Base-by-base conservation (phyloP, 768 basidiomycete genomes). In the Panaeolus cyanescens region DNA sequence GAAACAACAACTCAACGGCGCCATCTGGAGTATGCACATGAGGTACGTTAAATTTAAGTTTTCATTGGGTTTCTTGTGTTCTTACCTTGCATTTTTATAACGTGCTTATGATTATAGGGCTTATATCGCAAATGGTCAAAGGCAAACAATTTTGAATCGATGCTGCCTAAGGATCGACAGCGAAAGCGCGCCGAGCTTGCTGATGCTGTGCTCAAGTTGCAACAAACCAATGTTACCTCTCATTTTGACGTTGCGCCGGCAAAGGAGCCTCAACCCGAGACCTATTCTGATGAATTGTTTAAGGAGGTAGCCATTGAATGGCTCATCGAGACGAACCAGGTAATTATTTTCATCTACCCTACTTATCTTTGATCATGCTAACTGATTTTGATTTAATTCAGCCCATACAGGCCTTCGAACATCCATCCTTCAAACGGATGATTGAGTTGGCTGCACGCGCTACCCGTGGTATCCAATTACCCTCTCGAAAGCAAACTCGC, bases 161-260 rank as follows among this genome's bases (percentile, higher is more conserved):
- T 67, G 66, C 64, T 69, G 31, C 62, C 65, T 1, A 55, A 62
- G 15, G 66, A 69, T 50, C 54, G 15, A 22, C 39, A n/a, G 54
- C 17, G 30, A 25, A 30, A 55, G 7, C 55, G 13, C 59, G 53
- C 20, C 39, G 54, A 19, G 42, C 9, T 20, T 4, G 17, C 20
- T 1, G 36, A 57, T 1, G 17, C 19, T 34, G 13, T 13, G 12
- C 58, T 60, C 6, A 20, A 40, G n/a, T 6, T 19, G 7, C 28
- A 32, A 4, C 67, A 68, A 45, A 60, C 62, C 0, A 19, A 55
- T 3, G 58, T 68, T 8, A 54, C 55, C 28, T 36, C 60, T 7
- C 67, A 68, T 33, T 68, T 68, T 42, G 32, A 25, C 4, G 28
- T 37, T 0, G 55, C 31, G 2, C 25, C 59, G 3, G 17, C 17